Base-by-base conservation (phyloP, 495 filamentous ascomycete species). In the Friedmanniomyces endolithicus region DNA sequence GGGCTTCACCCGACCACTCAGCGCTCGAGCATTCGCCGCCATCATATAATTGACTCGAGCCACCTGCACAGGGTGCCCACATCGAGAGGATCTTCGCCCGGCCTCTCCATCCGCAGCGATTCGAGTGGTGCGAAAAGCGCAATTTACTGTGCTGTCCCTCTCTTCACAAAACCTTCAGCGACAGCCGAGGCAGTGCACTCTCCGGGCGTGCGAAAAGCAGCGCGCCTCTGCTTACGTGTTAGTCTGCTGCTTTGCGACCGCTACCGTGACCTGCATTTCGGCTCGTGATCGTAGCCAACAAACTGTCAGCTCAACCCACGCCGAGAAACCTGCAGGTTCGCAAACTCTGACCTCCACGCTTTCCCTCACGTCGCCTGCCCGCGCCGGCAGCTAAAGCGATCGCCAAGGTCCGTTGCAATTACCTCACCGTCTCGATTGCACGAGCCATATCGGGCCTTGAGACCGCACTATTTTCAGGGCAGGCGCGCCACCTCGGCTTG, bases 381-480 rank as follows among this genome's bases (percentile, higher is more conserved):
- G 22, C 22, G 23, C 39, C 52, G 52, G 52, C 53, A 48, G 43
- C 53, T 55, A 48, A 55, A 49, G 33, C 11, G 53, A 55, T 55
- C 53, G 31, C 19, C 53, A n/a, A 27, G 17, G 11, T 27, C 45
- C 17, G 25, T 16, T n/a, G 24, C 17, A 14, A 56, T 50, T 48
- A 55, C 46, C 54, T 51, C 49, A 58, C 49, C 34, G 23, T 47
- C 6, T 40, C 29, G 22, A 27, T 45, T 33, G 37, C 48, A 53
- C 55, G 20, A 52, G 41, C 55, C 49, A 45, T 29, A 57, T 53
- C 43, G 39, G 35, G 48, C 17, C 48, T 27, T 11, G 45, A 12
- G 34, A 39, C 25, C 37, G 48, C 60, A 25, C 54, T 55, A 63
- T 55, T 54, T 58, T 53, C 61, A 64, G 58, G 61, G 61, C 58